Conservation (phyloP, 768 basidiomycete genomes). For the Hygrocybe punicea region DNA sequence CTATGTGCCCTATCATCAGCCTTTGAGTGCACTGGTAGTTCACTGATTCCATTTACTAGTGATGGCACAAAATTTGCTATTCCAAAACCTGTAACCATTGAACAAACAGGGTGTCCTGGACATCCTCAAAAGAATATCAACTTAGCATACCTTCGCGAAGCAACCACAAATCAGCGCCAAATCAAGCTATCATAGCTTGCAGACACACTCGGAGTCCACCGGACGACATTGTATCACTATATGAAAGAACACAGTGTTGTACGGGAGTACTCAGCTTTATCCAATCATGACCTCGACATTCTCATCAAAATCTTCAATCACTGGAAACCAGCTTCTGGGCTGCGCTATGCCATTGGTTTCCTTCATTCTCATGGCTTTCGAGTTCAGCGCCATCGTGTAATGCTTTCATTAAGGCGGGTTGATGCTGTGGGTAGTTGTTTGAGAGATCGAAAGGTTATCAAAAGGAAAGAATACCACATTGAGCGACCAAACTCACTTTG, state of each 20-base stretch:
- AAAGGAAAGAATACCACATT: conserved; percentile 17
- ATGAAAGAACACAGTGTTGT: not conserved
- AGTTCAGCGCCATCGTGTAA: conserved; percentile 22
- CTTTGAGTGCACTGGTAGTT: not conserved
- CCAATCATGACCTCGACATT: conserved; percentile 6
- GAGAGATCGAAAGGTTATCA: conserved; percentile 13
- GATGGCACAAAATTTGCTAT: not conserved
- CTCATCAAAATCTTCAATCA: conserved; percentile 4
- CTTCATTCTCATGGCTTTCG: conserved; percentile 24
- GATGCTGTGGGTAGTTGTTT: conserved; percentile 26
- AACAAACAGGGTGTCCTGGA: not conserved
- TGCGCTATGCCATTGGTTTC: conserved; percentile 29
- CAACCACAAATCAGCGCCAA: not conserved
- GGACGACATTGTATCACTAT: not conserved
- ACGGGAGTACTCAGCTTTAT: not conserved
- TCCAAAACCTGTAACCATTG: not conserved
- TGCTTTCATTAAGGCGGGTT: conserved; percentile 20
- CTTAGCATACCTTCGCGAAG: not conserved
- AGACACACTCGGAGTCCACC: not conserved
- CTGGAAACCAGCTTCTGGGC: conserved; percentile 18
- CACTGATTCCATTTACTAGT: not conserved
- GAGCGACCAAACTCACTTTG: conserved; percentile 27
- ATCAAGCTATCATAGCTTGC: not conserved
- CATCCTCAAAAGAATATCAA: not conserved
- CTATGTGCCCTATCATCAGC: not conserved